These are phyloP conservation scores for Rhodotorula sp. DNA, from an alignment of 1,284 basidiomycete genomes.

Conservation along the genomic window DNA sequence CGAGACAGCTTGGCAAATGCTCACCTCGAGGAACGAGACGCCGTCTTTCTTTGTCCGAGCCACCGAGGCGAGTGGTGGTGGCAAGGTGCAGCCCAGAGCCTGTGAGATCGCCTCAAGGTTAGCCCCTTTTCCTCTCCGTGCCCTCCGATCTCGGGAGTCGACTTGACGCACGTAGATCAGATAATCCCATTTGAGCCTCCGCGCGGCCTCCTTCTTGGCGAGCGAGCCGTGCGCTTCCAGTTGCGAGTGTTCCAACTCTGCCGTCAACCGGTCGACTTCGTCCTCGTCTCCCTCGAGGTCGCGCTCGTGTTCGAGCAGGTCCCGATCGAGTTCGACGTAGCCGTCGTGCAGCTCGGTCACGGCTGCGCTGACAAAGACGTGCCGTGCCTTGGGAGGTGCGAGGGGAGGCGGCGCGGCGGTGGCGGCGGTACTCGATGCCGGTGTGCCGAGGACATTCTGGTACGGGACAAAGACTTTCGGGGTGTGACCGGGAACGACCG, in stretches of 20 bases:
- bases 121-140: too few species aligned
- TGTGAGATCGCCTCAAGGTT: too few species aligned
- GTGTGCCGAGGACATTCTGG: constrained; percentile 28
- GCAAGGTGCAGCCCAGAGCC: constrained; percentile 37
- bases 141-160: too few species aligned
- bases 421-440: constrained; percentile 1
- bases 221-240: constrained; percentile 22
- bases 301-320: constrained; percentile 37
- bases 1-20: too few species aligned
- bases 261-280: constrained; percentile 32
- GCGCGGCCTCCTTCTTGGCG: constrained; percentile 27
- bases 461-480: constrained; percentile 45
- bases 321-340: constrained; percentile 43
- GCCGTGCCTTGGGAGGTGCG: neutral
- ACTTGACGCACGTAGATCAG: constrained; percentile 48
- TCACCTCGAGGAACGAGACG: constrained; percentile 27
- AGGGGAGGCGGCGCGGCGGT: too few species aligned
- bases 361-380: constrained; percentile 37
- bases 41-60: constrained; percentile 48
- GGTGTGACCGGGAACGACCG: constrained; percentile 44
- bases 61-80: constrained; percentile 27
- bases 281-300: constrained; percentile 33
- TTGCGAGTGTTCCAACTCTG: constrained; percentile 29
- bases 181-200: constrained; percentile 50
- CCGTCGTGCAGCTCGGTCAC: constrained; percentile 35